Conservation (phyloP, 2,329 filamentous ascomycete species). For the Botryotinia narcissicola region DNA sequence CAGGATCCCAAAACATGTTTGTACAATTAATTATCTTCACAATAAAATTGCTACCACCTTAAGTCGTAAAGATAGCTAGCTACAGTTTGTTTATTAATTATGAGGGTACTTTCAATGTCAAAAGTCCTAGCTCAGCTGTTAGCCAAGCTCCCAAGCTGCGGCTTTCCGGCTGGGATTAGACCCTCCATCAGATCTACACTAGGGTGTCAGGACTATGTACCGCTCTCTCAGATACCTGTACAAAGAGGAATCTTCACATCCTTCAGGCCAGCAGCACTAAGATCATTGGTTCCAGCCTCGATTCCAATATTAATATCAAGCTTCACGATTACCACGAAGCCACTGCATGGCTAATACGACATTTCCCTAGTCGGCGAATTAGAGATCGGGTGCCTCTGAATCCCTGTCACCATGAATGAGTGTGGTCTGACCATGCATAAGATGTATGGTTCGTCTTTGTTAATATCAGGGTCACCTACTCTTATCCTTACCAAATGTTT, state of each 20-base stretch:
- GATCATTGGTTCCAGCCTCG: constrained; percentile 12
- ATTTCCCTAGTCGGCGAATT: constrained; percentile 19
- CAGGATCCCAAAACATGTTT: constrained; percentile 1
- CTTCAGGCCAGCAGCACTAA: not conserved
- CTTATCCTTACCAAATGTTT: constrained; percentile 10
- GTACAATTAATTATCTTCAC: constrained; percentile 13
- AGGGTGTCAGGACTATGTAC: constrained; percentile 12
- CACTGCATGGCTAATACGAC: constrained; percentile 21
- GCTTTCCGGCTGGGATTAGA: constrained; percentile 2
- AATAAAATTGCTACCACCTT: not conserved
- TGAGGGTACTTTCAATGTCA: not conserved
- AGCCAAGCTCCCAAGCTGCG: not conserved
- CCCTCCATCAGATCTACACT: constrained; percentile 19
- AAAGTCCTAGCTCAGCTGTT: constrained; percentile 13
- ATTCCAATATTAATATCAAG: constrained; percentile 10
- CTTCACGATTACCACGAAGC: constrained; percentile 17
- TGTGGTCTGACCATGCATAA: constrained; percentile 19
- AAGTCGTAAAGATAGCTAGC: constrained; percentile 14
- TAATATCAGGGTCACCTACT: constrained; percentile 12
- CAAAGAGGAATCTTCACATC: constrained; percentile 9
- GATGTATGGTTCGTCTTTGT: constrained; percentile 6
- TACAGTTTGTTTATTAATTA: constrained; percentile 13
- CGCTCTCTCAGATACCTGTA: not conserved
- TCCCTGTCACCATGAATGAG: not conserved
- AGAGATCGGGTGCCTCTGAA: constrained; percentile 8